Conservation (phyloP, 148 eudicot genomes). For the Cornus controversa region DNA sequence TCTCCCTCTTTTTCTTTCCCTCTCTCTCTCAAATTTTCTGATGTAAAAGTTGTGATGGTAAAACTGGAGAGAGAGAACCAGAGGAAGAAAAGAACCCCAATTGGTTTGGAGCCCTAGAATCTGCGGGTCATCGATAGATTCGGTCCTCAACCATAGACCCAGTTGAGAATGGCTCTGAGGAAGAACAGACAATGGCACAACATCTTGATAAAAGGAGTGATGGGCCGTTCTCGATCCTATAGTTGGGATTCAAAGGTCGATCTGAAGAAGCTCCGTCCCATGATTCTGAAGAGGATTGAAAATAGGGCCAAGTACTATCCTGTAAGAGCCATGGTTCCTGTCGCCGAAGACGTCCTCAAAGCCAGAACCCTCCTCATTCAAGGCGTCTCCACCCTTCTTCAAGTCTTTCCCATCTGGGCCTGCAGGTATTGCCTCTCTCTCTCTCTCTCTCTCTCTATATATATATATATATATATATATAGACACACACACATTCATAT, state of each 20-base stretch:
- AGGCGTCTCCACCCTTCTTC: slow-evolving; percentile 72
- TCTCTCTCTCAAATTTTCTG: no score
- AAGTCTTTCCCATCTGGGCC: slow-evolving; percentile 47
- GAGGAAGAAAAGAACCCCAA: no score
- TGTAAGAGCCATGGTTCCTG: slow-evolving; percentile 58
- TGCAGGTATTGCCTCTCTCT: slow-evolving; percentile 58
- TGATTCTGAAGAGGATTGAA: slow-evolving; percentile 75
- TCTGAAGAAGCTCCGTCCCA: slow-evolving; percentile 64
- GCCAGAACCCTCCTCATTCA: slow-evolving; percentile 47
- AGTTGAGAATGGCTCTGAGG: slow-evolving; percentile 9
- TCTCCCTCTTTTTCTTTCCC: no score
- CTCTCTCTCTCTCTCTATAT: not conserved
- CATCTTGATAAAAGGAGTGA: slow-evolving; percentile 6
- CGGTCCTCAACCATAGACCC: not conserved
- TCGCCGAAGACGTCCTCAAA: slow-evolving; percentile 63
- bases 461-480: not conserved
- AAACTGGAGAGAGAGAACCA: no score
- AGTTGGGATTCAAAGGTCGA: slow-evolving; percentile 32
- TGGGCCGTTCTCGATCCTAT: slow-evolving; percentile 18
- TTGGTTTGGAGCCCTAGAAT: not conserved
- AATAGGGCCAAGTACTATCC: slow-evolving; percentile 61
- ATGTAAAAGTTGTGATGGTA: no score
- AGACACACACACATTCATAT: no score
- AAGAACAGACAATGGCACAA: slow-evolving; percentile 4
- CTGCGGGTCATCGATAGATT: no score